Base-by-base conservation (phyloP, 805 yeast genomes). In the Metschnikowia drakensbergensis region DNA sequence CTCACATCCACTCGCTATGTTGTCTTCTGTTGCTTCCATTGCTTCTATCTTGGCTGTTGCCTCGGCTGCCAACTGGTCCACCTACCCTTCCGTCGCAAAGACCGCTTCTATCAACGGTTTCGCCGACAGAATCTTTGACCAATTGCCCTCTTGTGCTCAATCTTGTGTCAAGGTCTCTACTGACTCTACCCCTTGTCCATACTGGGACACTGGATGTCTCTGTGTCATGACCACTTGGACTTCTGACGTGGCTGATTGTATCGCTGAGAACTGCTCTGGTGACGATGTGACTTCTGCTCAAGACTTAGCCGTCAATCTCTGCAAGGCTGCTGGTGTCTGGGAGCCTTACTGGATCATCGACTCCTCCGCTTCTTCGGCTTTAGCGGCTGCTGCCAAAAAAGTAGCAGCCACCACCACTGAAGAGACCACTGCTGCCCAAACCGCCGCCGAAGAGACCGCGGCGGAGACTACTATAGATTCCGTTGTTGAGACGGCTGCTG, bases 131-230 rank as follows among this genome's bases (percentile, higher is more conserved):
- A 64, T 71, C 48, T 65, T 65, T 52, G 61, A 45, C 52, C 49
- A 49, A n/a, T 58, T 66, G 47, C 74, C 75, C 17, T 52, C 57
- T 10, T 71, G 75, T 60, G 75, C 73, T 34, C 61, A 68, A 49
- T 37, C 50, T 3, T 71, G 75, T 62, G 65, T 69, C 27, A 54
- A 47, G 39, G 54, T 55, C 38, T 57, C 63, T 47, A 68, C 74
- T 41, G 65, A 66, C 7, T 53, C 57, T 37, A 68, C 74, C 22
- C 75, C 75, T 41, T 71, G 76, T 52, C 76, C 76, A 42, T 69
- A 69, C 65, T 71, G 75, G 75, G 76, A 71, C 55, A 65, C 75
- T 41, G 76, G 76, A 26, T 71, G 76, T 61, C 65, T 71, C 47
- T 71, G 76, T 66, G 72, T 69, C 38, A 70, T 71, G 68, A 59